Evolutionary conservation across 352 stramenopile genomes (phyloP).

Genomic region (Pythium phragmitis): DNA sequence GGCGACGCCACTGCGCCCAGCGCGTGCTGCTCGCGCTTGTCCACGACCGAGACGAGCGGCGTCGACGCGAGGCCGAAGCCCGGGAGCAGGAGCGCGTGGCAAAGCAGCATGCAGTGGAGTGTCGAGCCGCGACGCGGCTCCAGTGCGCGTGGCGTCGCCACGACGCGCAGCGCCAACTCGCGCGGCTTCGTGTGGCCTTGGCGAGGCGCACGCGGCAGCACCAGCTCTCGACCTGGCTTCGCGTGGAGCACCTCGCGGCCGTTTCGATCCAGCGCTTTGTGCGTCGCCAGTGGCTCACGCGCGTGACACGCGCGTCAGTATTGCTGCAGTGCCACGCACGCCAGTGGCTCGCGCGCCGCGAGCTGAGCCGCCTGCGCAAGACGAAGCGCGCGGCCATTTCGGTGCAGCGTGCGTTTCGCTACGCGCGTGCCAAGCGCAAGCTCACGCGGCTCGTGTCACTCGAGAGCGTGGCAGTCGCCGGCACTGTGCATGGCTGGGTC

Average conservation of each 20-base stretch:
- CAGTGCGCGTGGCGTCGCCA: conserved; percentile 22
- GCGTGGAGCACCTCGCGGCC: conserved; percentile 26
- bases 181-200: background rate
- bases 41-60: conserved; percentile 8
- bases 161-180: background rate
- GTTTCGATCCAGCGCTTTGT: conserved; percentile 42
- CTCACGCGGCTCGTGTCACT: conserved; percentile 37
- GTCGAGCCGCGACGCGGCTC: conserved; percentile 9
- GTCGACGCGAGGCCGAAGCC: background rate
- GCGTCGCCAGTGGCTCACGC: conserved; percentile 22
- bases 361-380: conserved; percentile 21
- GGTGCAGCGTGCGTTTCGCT: conserved; percentile 62
- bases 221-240: conserved; percentile 4
- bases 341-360: conserved; percentile 37
- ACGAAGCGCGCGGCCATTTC: conserved; percentile 34
- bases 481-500: conserved; percentile 39
- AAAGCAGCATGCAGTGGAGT: conserved; percentile 2
- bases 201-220: conserved; percentile 6
- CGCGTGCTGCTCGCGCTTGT: background rate
- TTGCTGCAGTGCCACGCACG: conserved; percentile 39
- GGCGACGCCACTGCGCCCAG: conserved; percentile 17
- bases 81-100: conserved; percentile 3
- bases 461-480: conserved; percentile 22
- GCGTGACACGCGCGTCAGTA: conserved; percentile 11
- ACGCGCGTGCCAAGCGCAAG: conserved; percentile 37